Percentiles rank a stretch among this genome's conserved stretches.
Evolutionary conservation across 768 basidiomycete genomes (phyloP).

Genomic region (Leccinum arenicola): DNA sequence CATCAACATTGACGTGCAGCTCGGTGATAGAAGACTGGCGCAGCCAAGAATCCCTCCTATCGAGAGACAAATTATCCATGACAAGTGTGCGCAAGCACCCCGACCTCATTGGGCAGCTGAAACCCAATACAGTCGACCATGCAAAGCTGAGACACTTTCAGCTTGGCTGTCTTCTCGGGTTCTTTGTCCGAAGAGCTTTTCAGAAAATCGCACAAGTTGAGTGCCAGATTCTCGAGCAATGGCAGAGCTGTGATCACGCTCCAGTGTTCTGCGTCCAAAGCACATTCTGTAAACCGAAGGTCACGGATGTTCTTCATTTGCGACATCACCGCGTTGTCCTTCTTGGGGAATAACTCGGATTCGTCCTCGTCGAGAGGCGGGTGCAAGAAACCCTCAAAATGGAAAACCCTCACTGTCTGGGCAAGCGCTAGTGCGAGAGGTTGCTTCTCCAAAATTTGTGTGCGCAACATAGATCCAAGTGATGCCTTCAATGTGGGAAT

Average conservation of each 20-base stretch:
- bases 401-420: not conserved
- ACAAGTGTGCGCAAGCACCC: not conserved
- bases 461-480: not conserved
- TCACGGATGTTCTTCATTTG: constrained; percentile 20
- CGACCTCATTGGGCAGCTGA: not conserved
- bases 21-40: too few relatives aligned
- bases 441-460: not conserved
- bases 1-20: too few relatives aligned
- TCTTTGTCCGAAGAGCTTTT: not conserved
- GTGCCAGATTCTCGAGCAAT: constrained; percentile 17
- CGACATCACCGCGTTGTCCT: constrained; percentile 1
- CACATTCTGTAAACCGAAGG: constrained; percentile 9
- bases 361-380: not conserved
- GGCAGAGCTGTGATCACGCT: constrained; percentile 7
- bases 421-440: not conserved
- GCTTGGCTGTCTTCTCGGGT: not conserved
- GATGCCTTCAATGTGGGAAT: not conserved
- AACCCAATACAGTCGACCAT: not conserved
- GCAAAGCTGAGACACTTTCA: not conserved
- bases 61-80: not conserved
- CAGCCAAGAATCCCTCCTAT: too few relatives aligned
- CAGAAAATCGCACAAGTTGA: not conserved
- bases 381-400: constrained; percentile 4
- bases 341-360: not conserved
- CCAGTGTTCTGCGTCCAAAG: constrained; percentile 20